phyloP scores from a whole-genome alignment of 176 grass and related monocot species.

The Ampelocalamus luodianensis region DNA sequence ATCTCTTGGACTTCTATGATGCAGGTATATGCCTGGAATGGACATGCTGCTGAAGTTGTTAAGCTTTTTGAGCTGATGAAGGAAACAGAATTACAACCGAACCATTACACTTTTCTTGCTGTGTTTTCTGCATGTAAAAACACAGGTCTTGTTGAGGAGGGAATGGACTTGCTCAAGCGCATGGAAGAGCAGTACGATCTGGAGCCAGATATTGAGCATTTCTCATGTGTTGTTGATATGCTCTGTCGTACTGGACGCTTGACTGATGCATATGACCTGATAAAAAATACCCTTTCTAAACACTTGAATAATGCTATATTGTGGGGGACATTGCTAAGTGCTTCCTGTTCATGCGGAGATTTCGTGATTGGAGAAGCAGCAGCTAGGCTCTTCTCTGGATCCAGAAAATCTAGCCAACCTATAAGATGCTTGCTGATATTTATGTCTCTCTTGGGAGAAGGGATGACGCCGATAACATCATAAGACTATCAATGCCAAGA shows the following conservation, averaged over 20 bases:
- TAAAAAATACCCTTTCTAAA: constrained; percentile 35
- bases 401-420: constrained; percentile 63
- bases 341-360: constrained; percentile 57
- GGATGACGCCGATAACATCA: constrained; percentile 46
- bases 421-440: constrained; percentile 78
- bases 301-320: constrained; percentile 34
- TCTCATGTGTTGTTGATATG: constrained; percentile 74
- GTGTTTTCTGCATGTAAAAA: constrained; percentile 66
- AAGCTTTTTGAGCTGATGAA: constrained; percentile 70
- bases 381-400: constrained; percentile 58
- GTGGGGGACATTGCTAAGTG: constrained; percentile 68
- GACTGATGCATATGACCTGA: constrained; percentile 63
- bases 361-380: constrained; percentile 62
- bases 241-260: constrained; percentile 59
- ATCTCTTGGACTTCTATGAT: constrained; percentile 82
- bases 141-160: constrained; percentile 68
- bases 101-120: constrained; percentile 70
- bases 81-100: constrained; percentile 54
- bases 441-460: constrained; percentile 75
- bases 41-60: constrained; percentile 46
- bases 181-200: constrained; percentile 71
- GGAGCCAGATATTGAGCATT: constrained; percentile 58
- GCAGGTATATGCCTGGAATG: constrained; percentile 77
- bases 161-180: constrained; percentile 53
- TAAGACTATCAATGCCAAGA: constrained; percentile 44